These are phyloP conservation scores for Phytopythium mirpurense DNA, from an alignment of 352 stramenopile genomes.

Conservation along the genomic window DNA sequence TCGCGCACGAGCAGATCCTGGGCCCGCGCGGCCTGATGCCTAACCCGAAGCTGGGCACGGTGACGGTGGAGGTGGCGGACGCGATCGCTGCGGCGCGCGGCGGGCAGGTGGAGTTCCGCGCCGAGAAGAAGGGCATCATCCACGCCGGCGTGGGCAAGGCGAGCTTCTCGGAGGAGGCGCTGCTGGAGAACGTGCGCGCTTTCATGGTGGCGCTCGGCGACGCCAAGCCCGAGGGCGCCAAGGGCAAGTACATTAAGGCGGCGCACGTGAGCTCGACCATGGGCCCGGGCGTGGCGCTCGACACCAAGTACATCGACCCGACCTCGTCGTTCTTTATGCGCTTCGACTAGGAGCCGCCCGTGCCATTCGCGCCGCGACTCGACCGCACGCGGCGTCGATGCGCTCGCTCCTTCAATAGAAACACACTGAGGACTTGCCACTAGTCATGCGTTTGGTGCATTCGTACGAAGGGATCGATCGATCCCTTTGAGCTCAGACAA, in stretches of 20 bases:
- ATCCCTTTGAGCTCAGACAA: too few relatives aligned
- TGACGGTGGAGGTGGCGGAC: slow-evolving; percentile 88
- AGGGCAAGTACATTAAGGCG: slow-evolving; percentile 93
- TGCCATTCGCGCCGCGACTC: slow-evolving; percentile 3
- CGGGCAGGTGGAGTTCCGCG: slow-evolving; percentile 86
- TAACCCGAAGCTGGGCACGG: slow-evolving; percentile 96
- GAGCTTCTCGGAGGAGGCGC: slow-evolving; percentile 84
- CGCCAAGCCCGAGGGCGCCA: slow-evolving; percentile 89
- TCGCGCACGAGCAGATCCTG: slow-evolving; percentile 51
- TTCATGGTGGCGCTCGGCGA: slow-evolving; percentile 91
- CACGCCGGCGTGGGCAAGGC: slow-evolving; percentile 87
- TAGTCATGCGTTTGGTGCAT: too few relatives aligned
- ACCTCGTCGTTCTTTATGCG: slow-evolving; percentile 82
- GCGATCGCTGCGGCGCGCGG: slow-evolving; percentile 77
- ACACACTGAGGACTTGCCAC: neutral
- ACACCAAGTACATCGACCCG: slow-evolving; percentile 83
- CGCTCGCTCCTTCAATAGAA: slow-evolving; percentile 4
- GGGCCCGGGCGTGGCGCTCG: slow-evolving; percentile 70
- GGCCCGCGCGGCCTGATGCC: slow-evolving; percentile 97
- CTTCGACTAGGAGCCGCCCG: slow-evolving; percentile 48
- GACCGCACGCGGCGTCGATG: neutral
- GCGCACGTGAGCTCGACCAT: slow-evolving; percentile 85
- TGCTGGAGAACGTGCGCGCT: slow-evolving; percentile 90
- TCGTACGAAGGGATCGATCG: too few relatives aligned
- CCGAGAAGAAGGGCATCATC: slow-evolving; percentile 89